Conservation (phyloP, 805 yeast genomes). For the Barnettozyma populi region DNA sequence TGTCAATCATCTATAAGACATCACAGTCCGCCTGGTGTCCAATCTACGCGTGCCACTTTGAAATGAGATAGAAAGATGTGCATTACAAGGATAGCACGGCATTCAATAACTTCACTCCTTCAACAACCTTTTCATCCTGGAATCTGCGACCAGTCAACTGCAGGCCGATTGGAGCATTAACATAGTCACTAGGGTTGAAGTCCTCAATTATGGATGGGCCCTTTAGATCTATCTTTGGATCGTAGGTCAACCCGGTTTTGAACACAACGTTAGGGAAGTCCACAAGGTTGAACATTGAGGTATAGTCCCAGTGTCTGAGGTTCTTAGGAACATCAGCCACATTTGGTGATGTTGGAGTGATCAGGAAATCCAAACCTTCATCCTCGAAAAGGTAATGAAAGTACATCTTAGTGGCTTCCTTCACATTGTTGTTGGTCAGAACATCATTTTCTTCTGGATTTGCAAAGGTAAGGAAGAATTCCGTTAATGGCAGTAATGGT, state of each 20-base stretch:
- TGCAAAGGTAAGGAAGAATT: slow-evolving; percentile 56
- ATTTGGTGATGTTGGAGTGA: slow-evolving; percentile 62
- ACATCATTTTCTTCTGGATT: slow-evolving; percentile 51
- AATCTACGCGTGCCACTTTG: too few species aligned
- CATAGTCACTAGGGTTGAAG: slow-evolving; percentile 25
- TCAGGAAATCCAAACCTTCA: slow-evolving; percentile 56
- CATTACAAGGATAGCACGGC: slow-evolving; percentile 23
- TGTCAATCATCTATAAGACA: too few species aligned
- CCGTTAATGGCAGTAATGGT: slow-evolving; percentile 60
- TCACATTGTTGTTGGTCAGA: slow-evolving; percentile 48
- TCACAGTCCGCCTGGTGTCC: too few species aligned
- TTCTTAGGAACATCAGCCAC: slow-evolving; percentile 65
- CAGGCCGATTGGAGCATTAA: slow-evolving; percentile 44
- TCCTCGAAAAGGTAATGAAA: slow-evolving; percentile 49
- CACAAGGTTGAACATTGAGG: slow-evolving; percentile 63
- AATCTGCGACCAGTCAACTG: slow-evolving; percentile 47
- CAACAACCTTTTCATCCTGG: slow-evolving; percentile 45
- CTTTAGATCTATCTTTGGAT: slow-evolving; percentile 46
- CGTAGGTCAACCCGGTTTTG: slow-evolving; percentile 60
- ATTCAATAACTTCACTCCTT: slow-evolving; percentile 38
- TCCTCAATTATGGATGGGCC: slow-evolving; percentile 26
- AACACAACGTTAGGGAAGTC: slow-evolving; percentile 66
- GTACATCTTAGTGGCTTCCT: slow-evolving; percentile 54
- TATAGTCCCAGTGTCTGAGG: slow-evolving; percentile 74
- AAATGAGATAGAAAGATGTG: not conserved